A percentile compares a stretch with the other conserved stretches of the same genome.
Conservation (phyloP, 768 basidiomycete genomes). For the Symmetrospora coprosmae region DNA sequence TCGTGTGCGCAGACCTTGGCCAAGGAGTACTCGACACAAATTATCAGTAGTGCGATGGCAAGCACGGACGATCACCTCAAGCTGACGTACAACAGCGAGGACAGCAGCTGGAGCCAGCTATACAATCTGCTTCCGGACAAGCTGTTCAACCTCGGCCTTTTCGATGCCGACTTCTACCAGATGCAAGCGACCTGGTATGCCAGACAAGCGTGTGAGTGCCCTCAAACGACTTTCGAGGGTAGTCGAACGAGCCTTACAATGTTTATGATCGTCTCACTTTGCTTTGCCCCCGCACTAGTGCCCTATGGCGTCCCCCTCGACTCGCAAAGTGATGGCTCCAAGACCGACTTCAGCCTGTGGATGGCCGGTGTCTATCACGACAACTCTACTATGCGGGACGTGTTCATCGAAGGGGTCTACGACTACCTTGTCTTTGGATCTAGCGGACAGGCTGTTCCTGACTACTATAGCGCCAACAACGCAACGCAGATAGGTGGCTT, state of each 20-base stretch:
- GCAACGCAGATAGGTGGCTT: conserved; percentile 6
- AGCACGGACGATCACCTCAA: conserved; percentile 14
- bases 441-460: conserved; percentile 11
- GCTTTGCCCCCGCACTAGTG: not conserved
- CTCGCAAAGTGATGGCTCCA: not conserved
- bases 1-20: conserved; percentile 3
- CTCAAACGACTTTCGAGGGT: too few relatives aligned
- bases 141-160: conserved; percentile 7
- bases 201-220: not conserved
- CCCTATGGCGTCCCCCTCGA: conserved; percentile 20
- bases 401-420: conserved; percentile 21
- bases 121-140: conserved; percentile 22
- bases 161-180: conserved; percentile 10
- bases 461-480: conserved; percentile 3
- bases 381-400: conserved; percentile 17
- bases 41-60: not conserved
- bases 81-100: conserved; percentile 13
- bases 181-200: conserved; percentile 20
- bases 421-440: conserved; percentile 3
- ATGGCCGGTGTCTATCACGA: conserved; percentile 5
- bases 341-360: conserved; percentile 15
- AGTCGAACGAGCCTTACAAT: too few relatives aligned
- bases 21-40: conserved; percentile 1
- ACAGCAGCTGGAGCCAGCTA: conserved; percentile 18
- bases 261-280: not conserved